Base-by-base conservation (phyloP, 805 yeast species). In the Saccharomyces paradoxus region DNA sequence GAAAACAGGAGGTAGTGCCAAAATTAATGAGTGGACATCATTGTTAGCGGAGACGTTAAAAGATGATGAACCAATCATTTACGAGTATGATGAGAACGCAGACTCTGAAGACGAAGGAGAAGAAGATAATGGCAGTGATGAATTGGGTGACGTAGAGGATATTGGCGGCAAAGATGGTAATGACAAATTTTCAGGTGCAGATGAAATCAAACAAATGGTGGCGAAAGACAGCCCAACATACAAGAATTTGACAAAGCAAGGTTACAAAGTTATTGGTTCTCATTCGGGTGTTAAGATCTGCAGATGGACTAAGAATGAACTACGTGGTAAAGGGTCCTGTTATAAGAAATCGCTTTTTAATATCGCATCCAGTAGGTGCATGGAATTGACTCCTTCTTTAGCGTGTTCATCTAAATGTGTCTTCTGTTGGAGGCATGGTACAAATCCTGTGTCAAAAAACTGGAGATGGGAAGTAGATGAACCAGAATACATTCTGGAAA, bases 381-480 rank as follows among this genome's bases (percentile, higher is more conserved):
- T 90, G 97, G 97, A 90, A 68, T 82, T 97, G 2, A 90, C 97
- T 0, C 97, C 97, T 0, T 86, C 96, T 1, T 75, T 90, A 56
- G 92, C 96, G 7, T 90, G 97, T 70, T 89, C 97, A 4, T 90
- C 90, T 67, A 90, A 90, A 69, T 90, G 97, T 78, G 97, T 91
- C 4, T 90, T 90, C 66, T 90, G 97, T 73, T 90, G 97, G 97
- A 81, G 97, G 68, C 97, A 90, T 70, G 97, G 97, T 50, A 90
- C 97, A 2, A 91, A 90, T 65, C 97, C 97, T 0, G 97, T 91
- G 1, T 96, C 96, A 17, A 90, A 96, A 29, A 85, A 86, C 56
- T 90, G 97, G 97, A 77, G 97, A 64, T 90, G 97, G 97, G 92
- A 89, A 64, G 87, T 89, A 13, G 97, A 90, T 69, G 84, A 86